Conservation (phyloP, 106 monocot genomes). For the Dendrobium catenatum region DNA sequence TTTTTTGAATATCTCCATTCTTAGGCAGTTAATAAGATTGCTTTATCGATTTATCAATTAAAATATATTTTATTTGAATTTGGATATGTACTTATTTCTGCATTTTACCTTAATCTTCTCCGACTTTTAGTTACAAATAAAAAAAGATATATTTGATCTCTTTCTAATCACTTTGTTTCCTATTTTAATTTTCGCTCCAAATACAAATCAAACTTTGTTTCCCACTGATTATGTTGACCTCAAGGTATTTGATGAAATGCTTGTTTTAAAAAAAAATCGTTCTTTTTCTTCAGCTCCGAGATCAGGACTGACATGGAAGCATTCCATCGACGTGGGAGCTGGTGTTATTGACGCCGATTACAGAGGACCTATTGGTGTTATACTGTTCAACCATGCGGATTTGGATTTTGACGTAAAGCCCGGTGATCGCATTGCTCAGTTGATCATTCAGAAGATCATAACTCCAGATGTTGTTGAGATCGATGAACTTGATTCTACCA, state of each 20-base stretch:
- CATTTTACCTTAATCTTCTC: no score
- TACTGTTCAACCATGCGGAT: conserved; percentile 81
- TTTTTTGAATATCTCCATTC: no score
- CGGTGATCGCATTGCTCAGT: conserved; percentile 68
- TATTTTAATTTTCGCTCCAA: no score
- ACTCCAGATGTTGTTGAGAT: conserved; percentile 62
- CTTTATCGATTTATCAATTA: no score
- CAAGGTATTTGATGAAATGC: conserved; percentile 29
- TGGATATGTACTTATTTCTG: no score
- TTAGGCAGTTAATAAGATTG: no score
- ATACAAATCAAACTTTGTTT: no score
- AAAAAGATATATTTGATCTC: no score
- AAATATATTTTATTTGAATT: no score
- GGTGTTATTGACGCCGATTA: conserved; percentile 90
- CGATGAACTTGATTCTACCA: conserved; percentile 52
- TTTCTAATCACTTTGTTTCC: no score
- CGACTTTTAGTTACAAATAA: no score
- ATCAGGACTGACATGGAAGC: conserved; percentile 85
- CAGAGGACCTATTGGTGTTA: conserved; percentile 58
- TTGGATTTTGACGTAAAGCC: conserved; percentile 64
- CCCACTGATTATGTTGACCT: no score
- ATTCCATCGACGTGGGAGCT: conserved; percentile 80
- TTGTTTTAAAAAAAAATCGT: neutral
- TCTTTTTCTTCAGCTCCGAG: conserved; percentile 31
- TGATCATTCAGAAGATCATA: conserved; percentile 70